phyloP scores from a whole-genome alignment of 176 grass and related monocot species.

The Phoenix dactylifera region DNA sequence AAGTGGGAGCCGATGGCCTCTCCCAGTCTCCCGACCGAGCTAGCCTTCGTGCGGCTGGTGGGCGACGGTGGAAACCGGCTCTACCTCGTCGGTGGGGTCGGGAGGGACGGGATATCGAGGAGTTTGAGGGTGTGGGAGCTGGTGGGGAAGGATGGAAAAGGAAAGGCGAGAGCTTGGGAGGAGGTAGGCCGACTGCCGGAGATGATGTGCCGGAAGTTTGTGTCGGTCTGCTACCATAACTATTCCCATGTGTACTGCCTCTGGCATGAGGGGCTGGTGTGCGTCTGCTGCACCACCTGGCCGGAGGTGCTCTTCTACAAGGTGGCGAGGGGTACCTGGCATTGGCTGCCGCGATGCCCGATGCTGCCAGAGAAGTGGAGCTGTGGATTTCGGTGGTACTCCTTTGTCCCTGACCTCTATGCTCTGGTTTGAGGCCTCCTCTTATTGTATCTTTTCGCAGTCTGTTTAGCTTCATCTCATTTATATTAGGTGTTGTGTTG shows the following conservation, averaged over 20 bases:
- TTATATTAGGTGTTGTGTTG: no score
- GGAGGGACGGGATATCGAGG: conserved; percentile 16
- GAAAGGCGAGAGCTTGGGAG: conserved; percentile 9
- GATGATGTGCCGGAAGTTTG: conserved; percentile 26
- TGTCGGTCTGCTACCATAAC: conserved; percentile 24
- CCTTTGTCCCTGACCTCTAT: conserved; percentile 23
- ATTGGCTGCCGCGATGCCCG: conserved; percentile 22
- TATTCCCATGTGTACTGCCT: conserved; percentile 19
- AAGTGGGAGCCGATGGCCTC: background rate
- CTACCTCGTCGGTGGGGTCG: conserved; percentile 15
- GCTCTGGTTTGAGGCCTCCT: conserved; percentile 10
- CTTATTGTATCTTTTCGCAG: no score
- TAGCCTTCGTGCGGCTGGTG: conserved; percentile 18
- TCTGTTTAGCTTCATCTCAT: no score
- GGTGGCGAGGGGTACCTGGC: conserved; percentile 16
- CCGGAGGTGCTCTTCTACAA: conserved; percentile 25
- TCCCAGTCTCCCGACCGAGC: background rate
- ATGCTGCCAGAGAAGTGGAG: conserved; percentile 22
- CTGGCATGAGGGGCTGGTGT: conserved; percentile 18
- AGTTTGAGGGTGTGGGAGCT: conserved; percentile 21
- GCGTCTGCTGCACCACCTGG: conserved; percentile 24
- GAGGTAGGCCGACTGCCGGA: conserved; percentile 21
- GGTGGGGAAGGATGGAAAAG: background rate
- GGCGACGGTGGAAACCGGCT: conserved; percentile 3
- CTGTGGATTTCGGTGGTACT: conserved; percentile 24